A percentile compares a stretch with the other conserved stretches of the same genome.
Conservation (phyloP, 495 filamentous ascomycete species). For the Xylaria grammica region DNA sequence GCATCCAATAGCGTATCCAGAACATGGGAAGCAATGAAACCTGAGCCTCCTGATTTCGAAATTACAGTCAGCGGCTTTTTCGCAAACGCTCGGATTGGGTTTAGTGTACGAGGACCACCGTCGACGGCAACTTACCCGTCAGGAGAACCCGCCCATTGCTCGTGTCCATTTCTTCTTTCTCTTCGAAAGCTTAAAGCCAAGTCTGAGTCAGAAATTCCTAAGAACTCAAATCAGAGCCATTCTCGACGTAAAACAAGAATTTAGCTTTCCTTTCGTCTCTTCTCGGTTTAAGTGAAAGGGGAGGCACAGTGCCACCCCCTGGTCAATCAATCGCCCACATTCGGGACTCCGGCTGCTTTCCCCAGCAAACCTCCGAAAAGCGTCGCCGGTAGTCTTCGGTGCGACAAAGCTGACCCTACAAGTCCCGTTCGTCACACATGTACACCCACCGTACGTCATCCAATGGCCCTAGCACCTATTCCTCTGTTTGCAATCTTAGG, state of each 20-base stretch:
- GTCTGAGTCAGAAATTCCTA: neutral
- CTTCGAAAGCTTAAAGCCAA: neutral
- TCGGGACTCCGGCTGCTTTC: slow-evolving; percentile 9
- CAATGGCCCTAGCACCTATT: too few relatives aligned
- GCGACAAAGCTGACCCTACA: neutral
- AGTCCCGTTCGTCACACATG: neutral
- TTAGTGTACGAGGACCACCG: neutral
- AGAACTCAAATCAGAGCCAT: neutral
- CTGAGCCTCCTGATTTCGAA: slow-evolving; percentile 39
- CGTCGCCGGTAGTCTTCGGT: neutral
- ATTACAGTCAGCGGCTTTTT: neutral
- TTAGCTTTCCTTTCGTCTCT: neutral
- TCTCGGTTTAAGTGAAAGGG: neutral
- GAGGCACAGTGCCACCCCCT: neutral
- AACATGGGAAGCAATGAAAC: slow-evolving; percentile 50
- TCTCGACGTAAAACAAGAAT: neutral
- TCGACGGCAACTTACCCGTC: slow-evolving; percentile 29
- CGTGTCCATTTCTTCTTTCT: neutral
- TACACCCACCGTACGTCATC: neutral
- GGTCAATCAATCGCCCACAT: neutral
- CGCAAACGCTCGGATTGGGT: neutral
- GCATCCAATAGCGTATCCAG: slow-evolving; percentile 40
- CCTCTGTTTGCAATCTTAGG: too few relatives aligned
- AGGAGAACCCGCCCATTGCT: slow-evolving; percentile 30
- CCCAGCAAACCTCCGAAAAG: neutral